Evolutionary conservation across 768 basidiomycete species (phyloP).

Genomic region (Mycena vitilis): DNA sequence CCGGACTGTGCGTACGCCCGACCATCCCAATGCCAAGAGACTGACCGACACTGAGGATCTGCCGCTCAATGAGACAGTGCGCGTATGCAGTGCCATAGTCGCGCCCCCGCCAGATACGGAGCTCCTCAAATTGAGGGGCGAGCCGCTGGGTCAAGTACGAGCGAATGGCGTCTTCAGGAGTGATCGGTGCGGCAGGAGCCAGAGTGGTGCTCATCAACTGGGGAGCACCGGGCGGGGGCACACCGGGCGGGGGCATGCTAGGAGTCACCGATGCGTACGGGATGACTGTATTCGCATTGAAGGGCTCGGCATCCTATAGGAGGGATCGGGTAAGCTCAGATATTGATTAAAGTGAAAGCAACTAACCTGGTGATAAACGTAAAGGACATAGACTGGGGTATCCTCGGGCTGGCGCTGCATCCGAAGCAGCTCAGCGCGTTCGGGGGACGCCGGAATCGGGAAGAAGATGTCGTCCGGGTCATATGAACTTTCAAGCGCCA

Average conservation of each 20-base stretch:
- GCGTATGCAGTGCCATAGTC: conserved; percentile 8
- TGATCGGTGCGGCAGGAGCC: no score
- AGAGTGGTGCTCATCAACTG: no score
- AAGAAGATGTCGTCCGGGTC: background rate
- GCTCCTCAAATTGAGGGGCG: background rate
- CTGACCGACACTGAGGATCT: conserved; percentile 4
- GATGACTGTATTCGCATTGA: no score
- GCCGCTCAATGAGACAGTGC: conserved; percentile 9
- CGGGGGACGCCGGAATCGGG: background rate
- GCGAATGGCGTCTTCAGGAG: no score
- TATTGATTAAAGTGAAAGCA: no score
- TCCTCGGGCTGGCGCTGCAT: background rate
- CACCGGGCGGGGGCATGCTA: no score
- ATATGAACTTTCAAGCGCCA: background rate
- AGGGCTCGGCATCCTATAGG: background rate
- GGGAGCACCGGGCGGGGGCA: no score
- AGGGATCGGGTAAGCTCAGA: no score
- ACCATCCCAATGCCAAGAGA: conserved; percentile 4
- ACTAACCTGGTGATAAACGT: conserved; percentile 15
- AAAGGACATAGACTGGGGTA: conserved; percentile 2
- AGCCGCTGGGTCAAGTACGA: conserved; percentile 2
- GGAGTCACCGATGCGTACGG: no score
- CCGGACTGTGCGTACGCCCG: background rate
- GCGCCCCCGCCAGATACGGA: background rate
- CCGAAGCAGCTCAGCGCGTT: background rate